These are phyloP conservation scores for Cystobasidium pallidum DNA, from an alignment of 1,284 basidiomycete genomes.

Conservation along the genomic window DNA sequence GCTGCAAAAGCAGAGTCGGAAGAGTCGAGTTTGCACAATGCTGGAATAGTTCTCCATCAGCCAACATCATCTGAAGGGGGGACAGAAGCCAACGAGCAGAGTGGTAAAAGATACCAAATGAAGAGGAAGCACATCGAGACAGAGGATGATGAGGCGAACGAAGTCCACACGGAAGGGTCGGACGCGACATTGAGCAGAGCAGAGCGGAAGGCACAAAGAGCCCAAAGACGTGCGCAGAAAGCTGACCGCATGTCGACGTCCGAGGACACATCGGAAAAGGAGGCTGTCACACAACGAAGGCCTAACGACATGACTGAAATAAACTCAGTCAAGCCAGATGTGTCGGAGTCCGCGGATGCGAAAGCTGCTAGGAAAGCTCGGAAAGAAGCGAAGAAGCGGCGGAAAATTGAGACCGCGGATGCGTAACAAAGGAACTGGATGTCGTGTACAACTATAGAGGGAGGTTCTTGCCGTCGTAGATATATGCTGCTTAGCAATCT, in stretches of 20 bases:
- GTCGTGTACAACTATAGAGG: not conserved
- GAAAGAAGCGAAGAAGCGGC: constrained; percentile 33
- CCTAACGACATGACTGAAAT: not conserved
- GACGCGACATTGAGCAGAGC: not conserved
- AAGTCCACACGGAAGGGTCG: not conserved
- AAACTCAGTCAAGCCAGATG: not conserved
- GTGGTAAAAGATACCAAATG: not conserved
- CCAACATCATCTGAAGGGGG: not conserved
- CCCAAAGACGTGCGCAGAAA: not conserved
- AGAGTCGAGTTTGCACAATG: not conserved
- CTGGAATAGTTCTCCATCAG: not conserved
- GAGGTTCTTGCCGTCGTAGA: constrained; percentile 12
- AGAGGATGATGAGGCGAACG: not conserved
- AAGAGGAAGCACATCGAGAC: constrained; percentile 5
- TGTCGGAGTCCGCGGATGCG: not conserved
- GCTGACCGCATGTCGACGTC: not conserved
- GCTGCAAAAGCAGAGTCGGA: not conserved
- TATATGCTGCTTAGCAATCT: not conserved
- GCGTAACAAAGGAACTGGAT: too few species aligned
- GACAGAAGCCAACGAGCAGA: not conserved
- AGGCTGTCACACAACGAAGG: not conserved
- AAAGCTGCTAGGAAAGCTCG: constrained; percentile 11
- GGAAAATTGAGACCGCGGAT: constrained; percentile 17
- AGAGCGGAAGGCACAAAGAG: constrained; percentile 5
- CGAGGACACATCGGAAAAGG: not conserved